phyloP scores from a whole-genome alignment of 108 stramenopile genomes.

The Skeletonema potamos region DNA sequence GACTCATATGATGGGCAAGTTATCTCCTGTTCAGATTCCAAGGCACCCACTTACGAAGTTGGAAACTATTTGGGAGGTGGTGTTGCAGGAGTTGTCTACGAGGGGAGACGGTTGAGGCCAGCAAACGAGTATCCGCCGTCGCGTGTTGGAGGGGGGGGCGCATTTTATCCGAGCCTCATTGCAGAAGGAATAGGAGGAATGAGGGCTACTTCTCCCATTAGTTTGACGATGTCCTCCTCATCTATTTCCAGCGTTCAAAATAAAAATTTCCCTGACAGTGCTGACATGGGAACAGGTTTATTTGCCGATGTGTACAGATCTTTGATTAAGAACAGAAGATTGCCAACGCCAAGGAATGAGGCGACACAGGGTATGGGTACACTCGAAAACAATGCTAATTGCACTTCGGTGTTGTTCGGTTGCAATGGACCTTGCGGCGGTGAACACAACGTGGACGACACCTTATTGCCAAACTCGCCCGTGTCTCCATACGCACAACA shows the following conservation, averaged over 20 bases:
- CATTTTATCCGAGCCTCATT: constrained; percentile 7
- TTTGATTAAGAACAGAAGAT: constrained; percentile 1
- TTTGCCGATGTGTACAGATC: constrained; percentile 37
- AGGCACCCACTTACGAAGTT: constrained; percentile 69
- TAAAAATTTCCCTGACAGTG: neutral
- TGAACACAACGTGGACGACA: neutral
- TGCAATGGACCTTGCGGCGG: neutral
- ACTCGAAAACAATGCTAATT: neutral
- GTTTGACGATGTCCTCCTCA: constrained; percentile 29
- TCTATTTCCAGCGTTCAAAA: constrained; percentile 24
- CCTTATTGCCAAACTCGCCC: neutral
- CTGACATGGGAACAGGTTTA: constrained; percentile 22
- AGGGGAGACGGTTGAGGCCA: constrained; percentile 77
- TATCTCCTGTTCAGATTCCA: constrained; percentile 62
- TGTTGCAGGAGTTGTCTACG: constrained; percentile 88
- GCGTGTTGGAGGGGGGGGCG: constrained; percentile 48
- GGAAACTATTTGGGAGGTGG: constrained; percentile 88
- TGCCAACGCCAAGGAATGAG: neutral
- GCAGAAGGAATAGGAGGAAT: neutral
- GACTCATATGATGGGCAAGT: constrained; percentile 82
- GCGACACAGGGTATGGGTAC: neutral
- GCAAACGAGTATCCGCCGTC: constrained; percentile 69
- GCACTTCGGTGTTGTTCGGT: neutral
- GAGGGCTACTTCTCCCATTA: constrained; percentile 12
- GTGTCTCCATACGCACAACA: neutral